Percentiles rank a stretch among this genome's conserved stretches.
phyloP scores from a whole-genome alignment of 257 asterid species.

The Solanum pennellii region DNA sequence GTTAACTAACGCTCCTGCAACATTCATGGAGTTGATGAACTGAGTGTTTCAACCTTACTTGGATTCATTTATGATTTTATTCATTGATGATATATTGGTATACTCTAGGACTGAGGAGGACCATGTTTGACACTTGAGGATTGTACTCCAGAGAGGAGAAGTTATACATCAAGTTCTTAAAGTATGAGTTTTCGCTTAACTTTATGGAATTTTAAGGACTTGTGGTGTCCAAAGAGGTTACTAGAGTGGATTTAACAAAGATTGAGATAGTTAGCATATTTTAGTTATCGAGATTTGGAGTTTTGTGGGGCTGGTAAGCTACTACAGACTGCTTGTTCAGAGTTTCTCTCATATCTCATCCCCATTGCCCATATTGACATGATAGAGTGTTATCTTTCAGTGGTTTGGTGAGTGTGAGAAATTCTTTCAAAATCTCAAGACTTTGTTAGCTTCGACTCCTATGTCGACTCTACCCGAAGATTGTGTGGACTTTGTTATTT shows the following conservation, averaged over 20 bases:
- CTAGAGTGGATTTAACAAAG: neutral
- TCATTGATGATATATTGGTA: neutral
- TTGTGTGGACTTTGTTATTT: too few species aligned
- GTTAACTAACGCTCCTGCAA: neutral
- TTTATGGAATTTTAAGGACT: too few species aligned
- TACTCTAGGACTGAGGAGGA: neutral
- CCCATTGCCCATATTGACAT: neutral
- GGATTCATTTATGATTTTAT: too few species aligned
- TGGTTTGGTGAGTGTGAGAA: too few species aligned
- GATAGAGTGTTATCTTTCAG: too few species aligned
- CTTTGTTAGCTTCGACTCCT: neutral
- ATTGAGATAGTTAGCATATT: neutral
- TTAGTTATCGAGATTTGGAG: too few species aligned
- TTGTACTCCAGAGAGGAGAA: neutral
- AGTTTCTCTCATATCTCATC: too few species aligned
- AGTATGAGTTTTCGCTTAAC: neutral
- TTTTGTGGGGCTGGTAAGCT: neutral
- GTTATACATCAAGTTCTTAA: neutral
- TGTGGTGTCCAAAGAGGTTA: neutral
- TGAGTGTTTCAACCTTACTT: neutral
- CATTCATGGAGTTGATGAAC: neutral
- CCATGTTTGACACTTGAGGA: neutral
- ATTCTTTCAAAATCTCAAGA: too few species aligned
- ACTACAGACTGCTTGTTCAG: too few species aligned
- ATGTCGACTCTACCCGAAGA: too few species aligned